A percentile compares a stretch with the other conserved stretches of the same genome.
These are phyloP conservation scores for Fusarium clavum DNA, from an alignment of 2,329 filamentous ascomycete genomes.

Conservation along the genomic window DNA sequence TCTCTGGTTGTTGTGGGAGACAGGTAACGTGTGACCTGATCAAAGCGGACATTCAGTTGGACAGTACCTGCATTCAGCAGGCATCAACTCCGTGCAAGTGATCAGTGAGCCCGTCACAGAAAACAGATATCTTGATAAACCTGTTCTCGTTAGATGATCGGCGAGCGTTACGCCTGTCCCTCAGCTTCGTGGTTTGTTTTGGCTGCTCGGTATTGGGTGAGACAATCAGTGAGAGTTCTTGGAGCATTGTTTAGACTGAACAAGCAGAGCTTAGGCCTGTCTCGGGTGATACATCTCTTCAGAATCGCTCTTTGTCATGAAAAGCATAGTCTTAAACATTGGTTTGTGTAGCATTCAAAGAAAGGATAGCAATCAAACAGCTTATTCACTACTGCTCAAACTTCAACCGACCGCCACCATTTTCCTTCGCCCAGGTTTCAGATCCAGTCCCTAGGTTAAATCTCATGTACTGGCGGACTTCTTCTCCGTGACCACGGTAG, in stretches of 20 bases:
- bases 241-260: neutral
- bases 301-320: neutral
- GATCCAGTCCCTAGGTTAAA: neutral
- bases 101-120: neutral
- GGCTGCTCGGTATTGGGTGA: too few species aligned
- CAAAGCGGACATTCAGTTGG: neutral
- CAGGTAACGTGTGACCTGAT: fast-evolving
- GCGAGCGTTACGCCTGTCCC: neutral
- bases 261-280: fast-evolving
- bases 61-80: neutral
- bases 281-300: neutral
- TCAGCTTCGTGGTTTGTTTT: neutral
- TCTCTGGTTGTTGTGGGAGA: neutral
- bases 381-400: neutral
- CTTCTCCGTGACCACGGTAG: neutral
- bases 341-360: neutral
- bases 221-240: too few species aligned
- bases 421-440: fast-evolving
- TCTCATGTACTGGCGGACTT: neutral
- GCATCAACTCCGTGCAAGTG: neutral
- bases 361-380: too few species aligned
- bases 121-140: neutral
- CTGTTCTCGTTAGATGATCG: neutral
- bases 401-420: neutral
- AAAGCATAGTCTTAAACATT: neutral